Percentiles rank a stretch among this genome's conserved stretches.
Conservation (phyloP, 805 yeast genomes). For the Saccharomyces mikatae region DNA sequence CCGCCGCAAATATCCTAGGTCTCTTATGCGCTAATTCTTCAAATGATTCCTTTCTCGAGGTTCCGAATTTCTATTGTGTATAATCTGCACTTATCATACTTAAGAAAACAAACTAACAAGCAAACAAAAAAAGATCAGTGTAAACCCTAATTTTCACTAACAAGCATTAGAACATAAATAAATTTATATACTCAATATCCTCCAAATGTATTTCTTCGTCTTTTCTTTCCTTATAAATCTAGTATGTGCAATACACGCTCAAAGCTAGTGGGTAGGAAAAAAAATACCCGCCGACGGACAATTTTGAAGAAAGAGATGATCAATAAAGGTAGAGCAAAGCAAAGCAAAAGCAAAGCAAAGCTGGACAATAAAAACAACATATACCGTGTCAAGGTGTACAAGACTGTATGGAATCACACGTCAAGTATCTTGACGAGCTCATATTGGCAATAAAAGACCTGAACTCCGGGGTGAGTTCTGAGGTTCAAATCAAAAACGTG, state of each 20-base stretch:
- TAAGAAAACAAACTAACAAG: neutral
- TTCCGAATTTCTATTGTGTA: neutral
- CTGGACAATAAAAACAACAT: neutral
- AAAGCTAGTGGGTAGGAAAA: neutral
- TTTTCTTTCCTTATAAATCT: neutral
- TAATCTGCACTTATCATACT: neutral
- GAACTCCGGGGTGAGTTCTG: neutral
- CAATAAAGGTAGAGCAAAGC: neutral
- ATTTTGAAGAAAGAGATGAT: neutral
- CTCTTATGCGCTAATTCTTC: neutral
- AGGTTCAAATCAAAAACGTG: neutral
- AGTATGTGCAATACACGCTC: neutral
- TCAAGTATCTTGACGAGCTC: constrained; percentile 26
- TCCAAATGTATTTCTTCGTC: neutral
- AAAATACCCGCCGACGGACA: neutral
- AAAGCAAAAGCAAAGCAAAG: neutral
- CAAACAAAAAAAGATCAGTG: neutral
- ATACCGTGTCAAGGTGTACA: neutral
- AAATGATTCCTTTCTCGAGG: too few species aligned
- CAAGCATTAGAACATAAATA: neutral
- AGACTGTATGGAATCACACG: constrained; percentile 20
- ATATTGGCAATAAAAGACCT: constrained; percentile 22
- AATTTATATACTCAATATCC: neutral
- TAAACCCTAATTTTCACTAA: neutral
- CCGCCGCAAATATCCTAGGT: neutral